These are phyloP conservation scores for Colletotrichum karsti DNA, from an alignment of 2,329 filamentous ascomycete genomes.

Conservation along the genomic window DNA sequence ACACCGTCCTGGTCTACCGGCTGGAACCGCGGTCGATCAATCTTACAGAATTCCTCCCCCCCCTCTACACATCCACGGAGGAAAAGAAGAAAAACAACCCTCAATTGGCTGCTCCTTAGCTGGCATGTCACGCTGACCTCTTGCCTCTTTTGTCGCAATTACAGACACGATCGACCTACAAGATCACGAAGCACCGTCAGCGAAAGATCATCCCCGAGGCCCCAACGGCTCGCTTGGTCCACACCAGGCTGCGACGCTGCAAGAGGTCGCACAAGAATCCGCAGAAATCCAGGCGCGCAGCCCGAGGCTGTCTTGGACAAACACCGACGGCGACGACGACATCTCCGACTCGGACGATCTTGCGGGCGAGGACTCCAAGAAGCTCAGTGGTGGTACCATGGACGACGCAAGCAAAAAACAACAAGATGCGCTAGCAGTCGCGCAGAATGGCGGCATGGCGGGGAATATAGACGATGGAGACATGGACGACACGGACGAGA, in stretches of 20 bases:
- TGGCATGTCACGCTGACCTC: conserved; percentile 26
- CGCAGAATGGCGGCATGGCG: conserved; percentile 67
- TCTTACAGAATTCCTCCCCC: conserved; percentile 19
- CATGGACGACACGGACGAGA: conserved; percentile 74
- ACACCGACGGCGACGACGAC: conserved; percentile 48
- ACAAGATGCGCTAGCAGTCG: conserved; percentile 58
- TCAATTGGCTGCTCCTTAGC: neutral
- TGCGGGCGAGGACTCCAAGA: conserved; percentile 48
- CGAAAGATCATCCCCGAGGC: conserved; percentile 76
- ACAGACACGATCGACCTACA: conserved; percentile 95
- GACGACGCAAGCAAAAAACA: conserved; percentile 40
- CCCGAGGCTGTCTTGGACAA: conserved; percentile 66
- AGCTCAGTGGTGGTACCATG: conserved; percentile 41
- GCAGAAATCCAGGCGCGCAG: conserved; percentile 75
- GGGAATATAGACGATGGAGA: conserved; percentile 67
- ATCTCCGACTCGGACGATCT: conserved; percentile 55
- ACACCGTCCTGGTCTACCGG: conserved; percentile 25
- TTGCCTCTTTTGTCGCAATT: conserved; percentile 9
- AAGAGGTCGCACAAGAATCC: conserved; percentile 80
- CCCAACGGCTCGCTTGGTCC: conserved; percentile 61
- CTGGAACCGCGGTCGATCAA: conserved; percentile 27
- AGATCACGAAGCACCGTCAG: conserved; percentile 81
- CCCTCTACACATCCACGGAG: conserved; percentile 4
- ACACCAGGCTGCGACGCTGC: conserved; percentile 87
- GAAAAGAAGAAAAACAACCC: neutral